Evolutionary conservation across 352 stramenopile species (phyloP), one percentile per base, ranked within the genome.

Genomic region (Phytophthora quininea): DNA sequence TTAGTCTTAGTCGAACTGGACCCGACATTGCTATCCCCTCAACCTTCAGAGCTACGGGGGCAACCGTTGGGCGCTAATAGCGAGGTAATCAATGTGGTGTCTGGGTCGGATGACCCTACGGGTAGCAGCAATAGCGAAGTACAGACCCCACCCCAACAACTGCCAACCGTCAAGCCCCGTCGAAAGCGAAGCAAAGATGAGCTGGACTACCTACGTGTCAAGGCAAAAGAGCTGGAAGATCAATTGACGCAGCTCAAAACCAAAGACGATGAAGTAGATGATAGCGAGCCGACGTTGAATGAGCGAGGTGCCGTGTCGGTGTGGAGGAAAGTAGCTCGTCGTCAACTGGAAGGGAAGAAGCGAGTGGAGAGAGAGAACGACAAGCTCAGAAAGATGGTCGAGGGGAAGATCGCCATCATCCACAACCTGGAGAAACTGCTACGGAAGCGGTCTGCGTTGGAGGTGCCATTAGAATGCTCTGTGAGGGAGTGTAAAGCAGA

Each of bases 161-260:
- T 52, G 51, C 6, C 56, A 53, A 29, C 48, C 48, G 37, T n/a
- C 30, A 14, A 33, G n/a, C 27, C 49, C n/a, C 67, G 67, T 37
- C 67, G 62, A 3, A 68, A 67, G 29, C 64, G 62, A 15, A 71
- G 76, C 40, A 86, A 86, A 35, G 69, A 84, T 43, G 78, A 86
- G 58, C 63, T 86, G 27, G 70, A 80, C 14, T 77, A 71, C 31
- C 53, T 86, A 11, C 73, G 74, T 14, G 43, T 67, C 14, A 78
- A 74, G 37, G 58, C 74, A 0, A 50, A 30, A 27, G 70, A 82
- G 37, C 62, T 86, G 12, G 65, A 80, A 45, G 19, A 62, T 27
- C 64, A 80, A 42, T 63, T 86, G 29, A 29, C 47, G 19, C 65
- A 71, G 19, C 60, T 82, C 1, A 57, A 69, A n/a, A 24, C 55